Conservation (phyloP, 1,284 basidiomycete genomes). For the Trichosporon coremiiforme region DNA sequence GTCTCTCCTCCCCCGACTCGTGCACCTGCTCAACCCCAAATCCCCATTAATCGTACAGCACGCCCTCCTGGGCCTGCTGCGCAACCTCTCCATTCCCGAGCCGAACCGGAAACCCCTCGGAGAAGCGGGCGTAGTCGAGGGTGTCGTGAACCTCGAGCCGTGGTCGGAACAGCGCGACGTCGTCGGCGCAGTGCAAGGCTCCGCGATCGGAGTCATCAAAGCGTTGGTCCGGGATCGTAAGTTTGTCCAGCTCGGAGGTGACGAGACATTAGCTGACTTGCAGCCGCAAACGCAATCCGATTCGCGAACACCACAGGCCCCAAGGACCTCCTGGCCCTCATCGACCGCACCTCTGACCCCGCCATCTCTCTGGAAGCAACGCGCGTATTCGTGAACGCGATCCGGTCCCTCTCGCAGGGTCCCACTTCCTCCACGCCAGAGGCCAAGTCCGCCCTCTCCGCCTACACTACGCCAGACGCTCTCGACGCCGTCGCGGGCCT, state of each 20-base stretch:
- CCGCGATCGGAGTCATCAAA: constrained; percentile 83
- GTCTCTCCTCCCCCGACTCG: constrained; percentile 32
- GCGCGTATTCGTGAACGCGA: constrained; percentile 52
- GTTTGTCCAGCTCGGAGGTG: neutral
- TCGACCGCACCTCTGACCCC: constrained; percentile 75
- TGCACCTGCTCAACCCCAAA: constrained; percentile 63
- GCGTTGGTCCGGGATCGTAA: constrained; percentile 61
- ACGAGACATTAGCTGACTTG: constrained; percentile 4
- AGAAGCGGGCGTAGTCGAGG: constrained; percentile 66
- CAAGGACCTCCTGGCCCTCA: constrained; percentile 70
- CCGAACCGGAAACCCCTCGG: constrained; percentile 66
- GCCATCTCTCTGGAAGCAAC: constrained; percentile 79
- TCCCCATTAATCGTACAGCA: constrained; percentile 77
- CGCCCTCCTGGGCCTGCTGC: constrained; percentile 76
- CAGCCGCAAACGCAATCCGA: constrained; percentile 25
- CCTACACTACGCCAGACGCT: neutral
- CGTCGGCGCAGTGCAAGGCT: constrained; percentile 81
- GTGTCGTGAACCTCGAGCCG: constrained; percentile 67
- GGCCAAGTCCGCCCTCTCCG: neutral
- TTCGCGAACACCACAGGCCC: constrained; percentile 32
- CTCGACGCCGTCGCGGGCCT: constrained; percentile 70
- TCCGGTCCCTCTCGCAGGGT: constrained; percentile 27
- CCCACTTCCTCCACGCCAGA: neutral
- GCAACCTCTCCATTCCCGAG: constrained; percentile 74
- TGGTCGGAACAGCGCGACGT: constrained; percentile 74